Base-by-base conservation (phyloP, 371 early-diverging fungal genomes). In the Dichotomocladium elegans region DNA sequence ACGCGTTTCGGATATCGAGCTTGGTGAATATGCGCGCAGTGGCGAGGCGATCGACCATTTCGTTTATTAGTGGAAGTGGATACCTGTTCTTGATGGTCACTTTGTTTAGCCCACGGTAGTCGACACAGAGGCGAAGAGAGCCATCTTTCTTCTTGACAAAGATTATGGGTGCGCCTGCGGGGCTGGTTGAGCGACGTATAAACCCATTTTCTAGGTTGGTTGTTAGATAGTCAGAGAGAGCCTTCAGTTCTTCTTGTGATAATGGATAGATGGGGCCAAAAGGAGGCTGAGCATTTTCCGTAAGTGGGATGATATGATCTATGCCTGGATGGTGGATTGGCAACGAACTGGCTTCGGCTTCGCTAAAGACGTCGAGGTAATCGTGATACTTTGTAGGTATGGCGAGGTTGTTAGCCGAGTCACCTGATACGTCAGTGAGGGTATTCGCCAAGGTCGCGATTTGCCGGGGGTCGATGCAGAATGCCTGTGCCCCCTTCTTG, bases 61-160 rank as follows among this genome's bases (percentile, higher is more conserved):
- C 65, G 55, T 60, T 43, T 3, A 80, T 70, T 0, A 63, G 22
- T 2, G 80, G 82, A 0, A 86, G 22, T 0, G 74, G 73, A 57
- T 72, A 61, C 1, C 58, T 49, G 35, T 86, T 64, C 29, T 63
- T 59, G 6, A 69, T 40, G 0, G 80, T 85, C 0, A 72, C 25
- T 15, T 51, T 37, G 48, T 89, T 86, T 0, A 89, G 44, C 0
- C 45, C 71, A 4, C 61, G 49, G n/a, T 66, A 68, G 41, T 72
- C 64, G 7, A 66, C 46, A 40, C 74, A 80, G 40, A 80, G 43
- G 0, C 74, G 63, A 8, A 80, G n/a, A 1, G 53, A 26, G 0
- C 80, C 78, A 42, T 80, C 76, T 21, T 77, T 70, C 48, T 86
- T 83, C 26, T 68, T 66, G 3, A 75, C 79, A 59, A 81, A 80